phyloP scores from a whole-genome alignment of 2,329 filamentous ascomycete genomes.

The Trichoderma sp. region DNA sequence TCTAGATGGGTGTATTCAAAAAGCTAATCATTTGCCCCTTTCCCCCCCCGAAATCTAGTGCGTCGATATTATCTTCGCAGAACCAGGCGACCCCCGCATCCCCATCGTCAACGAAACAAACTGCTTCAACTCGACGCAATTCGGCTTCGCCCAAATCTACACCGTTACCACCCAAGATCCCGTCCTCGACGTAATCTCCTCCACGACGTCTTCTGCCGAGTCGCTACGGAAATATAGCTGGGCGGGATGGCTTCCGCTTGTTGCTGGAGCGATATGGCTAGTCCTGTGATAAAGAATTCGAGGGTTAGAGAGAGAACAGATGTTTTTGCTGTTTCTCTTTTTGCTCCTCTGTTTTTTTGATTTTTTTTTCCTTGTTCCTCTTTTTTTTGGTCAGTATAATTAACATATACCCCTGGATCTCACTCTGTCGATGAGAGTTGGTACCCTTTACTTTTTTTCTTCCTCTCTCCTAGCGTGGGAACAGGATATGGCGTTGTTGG shows the following conservation, averaged over 20 bases:
- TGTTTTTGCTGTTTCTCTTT: neutral
- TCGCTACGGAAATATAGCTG: constrained; percentile 26
- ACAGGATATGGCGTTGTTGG: constrained; percentile 12
- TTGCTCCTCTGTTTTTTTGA: neutral
- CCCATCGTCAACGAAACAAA: constrained; percentile 72
- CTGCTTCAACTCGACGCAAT: constrained; percentile 81
- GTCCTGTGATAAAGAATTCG: constrained; percentile 31
- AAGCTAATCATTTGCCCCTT: neutral
- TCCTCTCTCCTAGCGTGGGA: neutral
- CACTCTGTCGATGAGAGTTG: neutral
- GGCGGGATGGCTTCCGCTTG: constrained; percentile 43
- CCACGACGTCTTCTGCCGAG: constrained; percentile 27
- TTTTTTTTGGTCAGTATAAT: neutral
- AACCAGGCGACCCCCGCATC: constrained; percentile 65
- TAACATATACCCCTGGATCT: constrained; percentile 16
- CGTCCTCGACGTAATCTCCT: neutral
- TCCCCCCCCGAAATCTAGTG: constrained; percentile 70
- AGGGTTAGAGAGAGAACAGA: neutral
- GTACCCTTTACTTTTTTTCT: neutral
- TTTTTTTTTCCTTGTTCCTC: neutral
- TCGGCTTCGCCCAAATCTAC: constrained; percentile 76
- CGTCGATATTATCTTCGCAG: constrained; percentile 89
- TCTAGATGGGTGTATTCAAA: neutral
- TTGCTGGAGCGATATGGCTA: constrained; percentile 39
- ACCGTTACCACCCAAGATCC: constrained; percentile 51